Evolutionary conservation across 768 basidiomycete species (phyloP), one percentile per base, ranked within the genome.

Genomic region (Lactifluus hygrophoroides): DNA sequence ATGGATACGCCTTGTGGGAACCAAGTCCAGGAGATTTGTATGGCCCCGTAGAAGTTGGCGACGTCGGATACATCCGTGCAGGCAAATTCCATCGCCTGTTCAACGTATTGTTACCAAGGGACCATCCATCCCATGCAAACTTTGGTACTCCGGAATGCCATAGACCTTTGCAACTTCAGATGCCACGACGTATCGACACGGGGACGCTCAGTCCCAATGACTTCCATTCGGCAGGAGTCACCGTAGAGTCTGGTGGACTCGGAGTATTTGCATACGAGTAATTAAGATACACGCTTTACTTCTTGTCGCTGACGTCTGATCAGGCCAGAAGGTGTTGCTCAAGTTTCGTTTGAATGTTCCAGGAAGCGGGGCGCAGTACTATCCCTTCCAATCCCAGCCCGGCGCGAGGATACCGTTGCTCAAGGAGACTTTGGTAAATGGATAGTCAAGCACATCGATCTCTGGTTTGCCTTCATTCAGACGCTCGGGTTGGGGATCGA

Each of bases 41-140:
- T 43, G 23, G 28, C 2, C 43, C 27, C 5, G 63, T 64, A 23
- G 52, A 57, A 16, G 54, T 64, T 21, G 65, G 64, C 30, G 63
- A 66, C 52, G 65, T 66, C 25, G 65, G 65, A 10, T 66, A 55
- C 35, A 44, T 62, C 19, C 50, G 58, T 32, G 32, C 11, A 23
- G 48, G 48, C 19, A 35, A 34, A 40, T 51, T 51, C 25, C 50
- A 51, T n/a, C 50, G 50, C 9, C 25, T 51, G n/a, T 51, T 51
- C 37, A 51, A 51, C 28, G 50, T 13, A 8, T 23, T 51, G 13
- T 37, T 51, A 16, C 37, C 50, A 16, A 2, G 6, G 4, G 25
- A 40, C 28, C 25, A 51, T n/a, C 35, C 16, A 4, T 27, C 17
- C 0, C 35, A 51, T 14, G 21, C 11, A 13, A 51, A 16, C 21